Base-by-base conservation (phyloP, 176 grass and related monocot genomes). In the Rhynchospora breviuscula region DNA sequence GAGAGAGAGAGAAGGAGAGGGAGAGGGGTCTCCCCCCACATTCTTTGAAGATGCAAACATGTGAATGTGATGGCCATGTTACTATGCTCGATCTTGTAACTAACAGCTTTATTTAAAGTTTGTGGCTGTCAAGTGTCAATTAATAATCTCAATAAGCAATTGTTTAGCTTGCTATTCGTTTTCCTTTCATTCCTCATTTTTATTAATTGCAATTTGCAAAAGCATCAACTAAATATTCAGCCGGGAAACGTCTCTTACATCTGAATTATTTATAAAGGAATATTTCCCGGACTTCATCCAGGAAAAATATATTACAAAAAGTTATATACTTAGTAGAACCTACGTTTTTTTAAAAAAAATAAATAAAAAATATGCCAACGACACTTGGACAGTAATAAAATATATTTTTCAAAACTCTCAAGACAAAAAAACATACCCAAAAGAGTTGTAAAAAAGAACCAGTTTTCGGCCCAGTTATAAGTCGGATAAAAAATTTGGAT, bases 11-110 rank as follows among this genome's bases (percentile, higher is more conserved):
- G 8, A 82, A 59, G 80, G 80, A 82, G 80, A 82, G 80, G 62
- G 80, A 82, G 80, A 68, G 62, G 80, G 62, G 62, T 82, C 80
- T 68, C 80, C 62, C 80, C 80, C 80, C 80, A 82, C 45, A 82
- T 82, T 82, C 80, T 82, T 82, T 82, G 62, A 81, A 29, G 80
- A 82, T 81, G 44, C 47, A 66, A 33, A 62, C 79, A 63, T 62
- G 60, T 66, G 62, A 82, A 63, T 62, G 60, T 66, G 62, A 82
- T 82, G 45, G 80, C 62, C 80, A 67, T 82, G 73, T 78, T 82
- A 66, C 31, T 68, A 4, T 82, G 44, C 67, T 66, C 1, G n/a
- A n/a, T n/a, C n/a, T 53, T 82, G 19, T 19, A 82, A 66, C 35
- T 40, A 40, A 40, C 35, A 40, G 35, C 59, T 82, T 63, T 43